Evolutionary conservation across 352 stramenopile genomes (phyloP), one percentile per base, ranked within the genome.

Genomic region (Phytophthora meadii): DNA sequence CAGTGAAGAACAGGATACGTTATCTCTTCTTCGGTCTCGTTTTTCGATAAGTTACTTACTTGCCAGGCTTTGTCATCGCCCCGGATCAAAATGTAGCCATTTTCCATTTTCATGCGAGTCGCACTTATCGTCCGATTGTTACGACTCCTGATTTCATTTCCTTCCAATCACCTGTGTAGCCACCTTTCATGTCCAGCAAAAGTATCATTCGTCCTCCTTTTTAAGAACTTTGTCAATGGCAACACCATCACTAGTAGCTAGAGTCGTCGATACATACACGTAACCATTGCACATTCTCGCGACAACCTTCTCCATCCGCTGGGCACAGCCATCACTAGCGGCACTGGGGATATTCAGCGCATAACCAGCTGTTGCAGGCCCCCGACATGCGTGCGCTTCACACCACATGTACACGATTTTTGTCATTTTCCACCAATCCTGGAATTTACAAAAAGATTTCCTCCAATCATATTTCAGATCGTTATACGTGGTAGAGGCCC

Each of bases 101-200:
- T 10, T 40, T 46, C 30, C 19, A 11, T 36, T 22, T 22, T 22
- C 22, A 22, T 45, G 54, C 55, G 54, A 34, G 55, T 63, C 55
- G 32, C 44, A 63, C 44, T 61, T 51, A 34, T 63, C 30, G 55
- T 63, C 24, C 2, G 19, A 41, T 49, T 45, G 54, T 47, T 22
- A 47, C n/a, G n/a, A 24, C 9, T 30, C 55, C 55, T 63, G 55
- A 63, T 63, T 63, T 55, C 24, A 22, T 25, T 27, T 63, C 55
- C 55, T 63, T 46, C 55, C 45, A 55, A 63, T 63, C 55, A 55
- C 37, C 36, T 22, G 12, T 14, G 34, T 58, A 58, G 51, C 51
- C 51, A 58, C 54, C 54, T 62, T 22, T 41, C 22, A 17, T n/a
- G 41, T 47, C 42, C 51, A 58, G 25, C 51, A 58, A 51, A 30